Conservation (phyloP, 306 rosid species). For the Lablab purpureus region DNA sequence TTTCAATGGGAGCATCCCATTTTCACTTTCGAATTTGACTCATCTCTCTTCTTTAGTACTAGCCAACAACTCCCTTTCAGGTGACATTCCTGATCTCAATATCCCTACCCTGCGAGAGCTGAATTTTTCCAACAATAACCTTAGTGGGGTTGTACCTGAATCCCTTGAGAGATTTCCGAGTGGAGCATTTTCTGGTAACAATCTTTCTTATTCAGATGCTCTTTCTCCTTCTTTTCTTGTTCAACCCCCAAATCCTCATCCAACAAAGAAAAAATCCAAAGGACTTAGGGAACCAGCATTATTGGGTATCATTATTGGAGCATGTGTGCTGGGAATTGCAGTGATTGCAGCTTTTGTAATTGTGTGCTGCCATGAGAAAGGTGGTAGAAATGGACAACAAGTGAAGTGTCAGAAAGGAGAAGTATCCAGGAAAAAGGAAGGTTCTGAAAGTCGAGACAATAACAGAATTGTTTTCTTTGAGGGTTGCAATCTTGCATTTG, state of each 20-base stretch:
- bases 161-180: constrained; percentile 73
- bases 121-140: constrained; percentile 70
- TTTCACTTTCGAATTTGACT: constrained; percentile 71
- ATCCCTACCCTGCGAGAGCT: constrained; percentile 64
- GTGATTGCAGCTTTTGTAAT: constrained; percentile 54
- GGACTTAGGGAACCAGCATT: constrained; percentile 63
- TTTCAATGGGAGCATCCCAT: constrained; percentile 79
- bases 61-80: constrained; percentile 76
- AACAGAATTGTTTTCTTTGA: constrained; percentile 74
- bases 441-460: constrained; percentile 54
- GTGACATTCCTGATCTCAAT: constrained; percentile 71
- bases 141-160: constrained; percentile 71
- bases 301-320: constrained; percentile 69
- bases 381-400: constrained; percentile 27
- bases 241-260: constrained; percentile 48
- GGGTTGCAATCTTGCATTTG: constrained; percentile 72
- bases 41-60: constrained; percentile 67
- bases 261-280: constrained; percentile 47
- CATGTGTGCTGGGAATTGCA: constrained; percentile 60
- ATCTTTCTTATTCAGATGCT: constrained; percentile 52
- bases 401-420: constrained; percentile 59
- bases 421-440: constrained; percentile 49
- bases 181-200: constrained; percentile 71
- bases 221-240: constrained; percentile 52
- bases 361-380: constrained; percentile 50